Evolutionary conservation across 805 yeast species (phyloP), one percentile per base, ranked within the genome.

Genomic region (Wickerhamiella bombiphila): DNA sequence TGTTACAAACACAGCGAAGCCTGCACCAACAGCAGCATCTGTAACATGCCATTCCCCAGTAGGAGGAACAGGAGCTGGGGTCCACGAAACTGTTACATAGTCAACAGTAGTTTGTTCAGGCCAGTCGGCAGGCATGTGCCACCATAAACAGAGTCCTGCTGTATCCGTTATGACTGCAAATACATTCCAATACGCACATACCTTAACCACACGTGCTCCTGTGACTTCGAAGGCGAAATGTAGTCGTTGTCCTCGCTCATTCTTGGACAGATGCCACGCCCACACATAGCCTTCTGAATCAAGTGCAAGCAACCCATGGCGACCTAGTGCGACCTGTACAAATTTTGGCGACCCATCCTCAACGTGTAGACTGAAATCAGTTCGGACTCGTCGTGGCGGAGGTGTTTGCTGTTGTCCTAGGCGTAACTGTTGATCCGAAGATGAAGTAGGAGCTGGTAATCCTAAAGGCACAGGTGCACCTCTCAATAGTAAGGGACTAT

Each of bases 41-140:
- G 32, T 18, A 19, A 34, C 37, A 6, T 14, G 17, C 37, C 37
- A 34, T 11, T 24, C 37, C 7, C 32, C 24, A 5, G 37, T 34
- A 17, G 20, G 30, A 3, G 25, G n/a, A 3, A 15, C 9, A 3
- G 25, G n/a, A 3, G 20, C 9, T 13, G 16, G 5, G 7, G 17
- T 14, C 31, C 37, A n/a, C 16, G 6, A n/a, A 13, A 16, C 8
- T 8, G 26, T 24, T 9, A 13, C 26, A 24, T 24, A 24, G 9
- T 13, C 11, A 24, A 24, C 26, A 24, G 9, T 24, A 13, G 11
- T 13, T 9, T 24, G 9, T 9, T 9, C 11, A 9, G 9, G 11
- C 11, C 9, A 9, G 7, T 30, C 24, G 2, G 14, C 25, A 3
- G 31, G 16, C 3, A 15, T 21, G 4, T 13, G 21, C 29, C 24